These are phyloP conservation scores for Beauveria rudraprayagi DNA, from an alignment of 2,329 filamentous ascomycete genomes.

Conservation along the genomic window DNA sequence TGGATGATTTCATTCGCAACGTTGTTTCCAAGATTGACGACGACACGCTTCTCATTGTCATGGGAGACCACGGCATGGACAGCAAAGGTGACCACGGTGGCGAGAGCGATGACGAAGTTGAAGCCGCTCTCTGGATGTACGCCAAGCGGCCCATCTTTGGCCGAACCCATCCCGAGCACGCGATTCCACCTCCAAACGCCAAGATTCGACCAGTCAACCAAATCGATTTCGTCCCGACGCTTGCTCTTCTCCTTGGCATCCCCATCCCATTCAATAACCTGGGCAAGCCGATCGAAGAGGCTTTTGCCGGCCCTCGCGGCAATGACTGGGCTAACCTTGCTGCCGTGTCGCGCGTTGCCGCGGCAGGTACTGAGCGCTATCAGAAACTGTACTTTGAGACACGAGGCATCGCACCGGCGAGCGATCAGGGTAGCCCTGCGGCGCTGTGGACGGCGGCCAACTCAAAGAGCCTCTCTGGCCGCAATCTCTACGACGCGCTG, in stretches of 20 bases:
- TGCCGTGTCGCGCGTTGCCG: conserved; percentile 64
- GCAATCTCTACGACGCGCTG: conserved; percentile 50
- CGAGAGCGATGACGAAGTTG: conserved; percentile 91
- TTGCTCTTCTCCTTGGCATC: conserved; percentile 79
- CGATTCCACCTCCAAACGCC: conserved; percentile 57
- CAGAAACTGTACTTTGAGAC: conserved; percentile 73
- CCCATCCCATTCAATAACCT: conserved; percentile 96
- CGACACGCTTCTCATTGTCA: conserved; percentile 80
- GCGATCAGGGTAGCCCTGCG: conserved; percentile 31
- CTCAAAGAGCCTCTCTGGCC: conserved; percentile 30
- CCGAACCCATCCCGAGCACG: conserved; percentile 53
- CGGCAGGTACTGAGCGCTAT: conserved; percentile 83
- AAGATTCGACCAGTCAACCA: conserved; percentile 72
- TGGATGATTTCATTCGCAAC: conserved; percentile 71
- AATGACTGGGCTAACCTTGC: conserved; percentile 71
- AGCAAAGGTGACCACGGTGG: conserved; percentile 95
- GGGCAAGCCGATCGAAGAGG: conserved; percentile 86
- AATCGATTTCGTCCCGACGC: conserved; percentile 90
- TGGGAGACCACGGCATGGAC: conserved; percentile 99
- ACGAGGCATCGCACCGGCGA: conserved; percentile 56
- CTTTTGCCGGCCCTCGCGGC: conserved; percentile 66
- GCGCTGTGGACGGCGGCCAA: conserved; percentile 42
- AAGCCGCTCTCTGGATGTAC: conserved; percentile 98
- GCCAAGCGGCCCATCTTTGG: conserved; percentile 83
- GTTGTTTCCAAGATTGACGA: conserved; percentile 70